A percentile compares a stretch with the other conserved stretches of the same genome.
Evolutionary conservation across 441 rosid genomes (phyloP).

Genomic region (Euphorbia schlechtendalii): DNA sequence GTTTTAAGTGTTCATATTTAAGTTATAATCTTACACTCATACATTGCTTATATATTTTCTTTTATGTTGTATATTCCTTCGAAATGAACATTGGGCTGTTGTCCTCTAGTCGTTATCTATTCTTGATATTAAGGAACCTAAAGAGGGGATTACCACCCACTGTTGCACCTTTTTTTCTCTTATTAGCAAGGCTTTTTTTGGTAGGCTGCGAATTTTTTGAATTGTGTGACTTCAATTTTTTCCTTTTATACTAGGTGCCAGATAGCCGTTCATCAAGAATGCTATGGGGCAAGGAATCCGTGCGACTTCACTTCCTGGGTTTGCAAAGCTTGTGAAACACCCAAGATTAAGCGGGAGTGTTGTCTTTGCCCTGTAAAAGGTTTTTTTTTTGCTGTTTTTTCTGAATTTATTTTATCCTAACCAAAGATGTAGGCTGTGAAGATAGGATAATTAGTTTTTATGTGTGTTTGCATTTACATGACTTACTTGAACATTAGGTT

Average conservation of each 20-base stretch:
- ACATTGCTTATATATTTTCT: neutral
- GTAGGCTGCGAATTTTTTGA: slow-evolving; percentile 8
- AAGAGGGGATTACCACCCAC: too few species aligned
- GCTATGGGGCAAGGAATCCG: slow-evolving; percentile 91
- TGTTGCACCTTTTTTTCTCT: too few species aligned
- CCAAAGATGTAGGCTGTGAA: slow-evolving; percentile 3
- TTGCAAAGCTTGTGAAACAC: slow-evolving; percentile 97
- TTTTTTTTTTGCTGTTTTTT: neutral
- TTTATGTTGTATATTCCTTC: neutral
- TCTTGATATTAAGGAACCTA: too few species aligned
- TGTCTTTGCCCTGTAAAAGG: slow-evolving; percentile 99
- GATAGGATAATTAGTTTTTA: neutral
- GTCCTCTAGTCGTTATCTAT: neutral
- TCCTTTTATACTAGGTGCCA: slow-evolving; percentile 58
- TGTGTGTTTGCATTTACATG: neutral
- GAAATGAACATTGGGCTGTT: neutral
- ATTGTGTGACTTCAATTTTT: neutral
- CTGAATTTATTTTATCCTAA: neutral
- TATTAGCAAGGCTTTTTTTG: neutral
- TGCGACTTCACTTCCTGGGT: slow-evolving; percentile 98
- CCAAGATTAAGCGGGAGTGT: slow-evolving; percentile 83
- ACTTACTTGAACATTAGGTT: neutral
- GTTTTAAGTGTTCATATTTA: neutral
- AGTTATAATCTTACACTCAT: neutral
- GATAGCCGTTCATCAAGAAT: slow-evolving; percentile 99